Conservation (phyloP, 1,284 basidiomycete species). For the Irpex sp. region DNA sequence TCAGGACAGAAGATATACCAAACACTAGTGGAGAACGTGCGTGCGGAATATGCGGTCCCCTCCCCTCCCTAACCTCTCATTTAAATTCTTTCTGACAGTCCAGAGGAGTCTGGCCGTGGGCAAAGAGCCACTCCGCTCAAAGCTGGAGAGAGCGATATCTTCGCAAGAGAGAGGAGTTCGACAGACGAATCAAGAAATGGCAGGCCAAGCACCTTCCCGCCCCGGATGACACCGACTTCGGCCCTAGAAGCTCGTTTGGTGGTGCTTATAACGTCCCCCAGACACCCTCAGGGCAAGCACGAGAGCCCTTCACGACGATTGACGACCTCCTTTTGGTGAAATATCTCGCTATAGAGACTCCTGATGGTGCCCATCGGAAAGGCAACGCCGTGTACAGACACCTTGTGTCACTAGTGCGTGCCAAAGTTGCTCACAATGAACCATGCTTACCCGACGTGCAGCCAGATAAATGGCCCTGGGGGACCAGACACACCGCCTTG, state of each 20-base stretch:
- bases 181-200: background rate
- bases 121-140: constrained; percentile 41
- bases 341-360: constrained; percentile 39
- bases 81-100: constrained; percentile 3
- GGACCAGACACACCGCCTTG: constrained; percentile 41
- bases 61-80: background rate
- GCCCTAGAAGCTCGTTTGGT: background rate
- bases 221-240: background rate
- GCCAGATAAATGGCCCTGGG: constrained; percentile 35
- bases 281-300: background rate
- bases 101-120: constrained; percentile 36
- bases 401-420: constrained; percentile 36
- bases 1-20: constrained; percentile 19
- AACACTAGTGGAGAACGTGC: constrained; percentile 18
- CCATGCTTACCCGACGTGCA: background rate
- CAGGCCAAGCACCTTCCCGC: background rate
- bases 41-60: background rate
- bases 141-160: constrained; percentile 47
- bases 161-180: constrained; percentile 1
- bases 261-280: too few species aligned
- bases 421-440: background rate
- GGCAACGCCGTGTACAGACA: constrained; percentile 40
- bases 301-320: constrained; percentile 27
- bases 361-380: constrained; percentile 30
- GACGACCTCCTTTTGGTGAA: constrained; percentile 38